Base-by-base conservation (phyloP, 352 stramenopile species). In the Hyaloperonospora brassicae region DNA sequence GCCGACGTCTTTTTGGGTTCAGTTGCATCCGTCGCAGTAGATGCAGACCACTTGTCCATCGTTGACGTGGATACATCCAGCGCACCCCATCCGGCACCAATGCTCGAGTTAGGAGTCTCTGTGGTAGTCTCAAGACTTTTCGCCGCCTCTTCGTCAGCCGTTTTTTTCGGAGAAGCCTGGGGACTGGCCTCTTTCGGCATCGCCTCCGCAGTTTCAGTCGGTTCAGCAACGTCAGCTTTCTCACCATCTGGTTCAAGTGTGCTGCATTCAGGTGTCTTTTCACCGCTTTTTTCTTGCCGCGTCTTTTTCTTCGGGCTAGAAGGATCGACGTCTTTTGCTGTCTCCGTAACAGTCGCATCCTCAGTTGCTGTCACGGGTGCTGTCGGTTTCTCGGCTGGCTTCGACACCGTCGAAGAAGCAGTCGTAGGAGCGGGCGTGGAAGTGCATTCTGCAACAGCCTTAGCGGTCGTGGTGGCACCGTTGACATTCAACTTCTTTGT, bases 401-500 rank as follows among this genome's bases (percentile, higher is more conserved):
- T 53, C 5, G 50, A 12, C 17, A 34, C 12, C 11, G 30, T n/a
- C 31, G 58, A 27, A 48, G 57, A 27, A 45, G 53, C 31, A 47
- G 57, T 21, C 46, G 40, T 22, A 45, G 63, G 25, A 27, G 60
- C 48, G 35, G 60, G 30, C 59, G 66, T 53, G 39, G 55, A 17
- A 34, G 30, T 34, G 41, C 55, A 52, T 46, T 76, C 60, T 44
- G 58, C 55, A 47, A 61, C 69, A 46, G 76, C 77, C 14, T n/a
- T 24, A 24, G 67, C 55, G 47, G 55, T 74, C 31, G 68, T 52
- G 11, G 56, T 64, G 23, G 64, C 44, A 6, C 63, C 62, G 24
- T 62, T 62, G 39, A 89, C 70, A 50, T 84, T 87, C 21, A 79
- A 72, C 59, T 84, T 85, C 64, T 89, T 86, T 23, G 73, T 75